Base-by-base conservation (phyloP, 2,329 filamentous ascomycete genomes). In the Trichoderma sp. region DNA sequence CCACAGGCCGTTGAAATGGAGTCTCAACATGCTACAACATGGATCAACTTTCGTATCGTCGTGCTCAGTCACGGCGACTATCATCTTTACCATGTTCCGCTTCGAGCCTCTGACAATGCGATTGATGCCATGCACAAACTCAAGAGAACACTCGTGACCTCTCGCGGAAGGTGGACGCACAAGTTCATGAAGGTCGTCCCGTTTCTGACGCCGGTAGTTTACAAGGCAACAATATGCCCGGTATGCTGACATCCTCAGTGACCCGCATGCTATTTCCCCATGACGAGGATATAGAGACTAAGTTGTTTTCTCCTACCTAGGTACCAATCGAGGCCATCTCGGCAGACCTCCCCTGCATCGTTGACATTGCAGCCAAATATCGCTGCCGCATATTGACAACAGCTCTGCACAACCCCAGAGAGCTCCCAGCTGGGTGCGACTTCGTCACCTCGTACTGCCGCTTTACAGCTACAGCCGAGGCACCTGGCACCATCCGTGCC, bases 331-430 rank as follows among this genome's bases (percentile, higher is more conserved):
- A 55, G 7, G 52, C 2, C 12, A 55, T 55, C 6, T 43, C 52
- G 10, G 19, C 15, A 21, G 19, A 55, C 1, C 4, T 55, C 1
- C 52, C 52, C 7, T 55, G 52, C 34, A 26, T 12, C 19, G 52
- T 55, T n/a, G 52, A 55, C 21, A 55, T 55, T 43, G 52, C 19
- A 43, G 34, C 52, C 30, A n/a, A 43, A n/a, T 26, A 43, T 26
- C 52, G 34, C 52, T 43, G 52, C 6, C 34, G 26, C 19, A 1
- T 55, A 43, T 34, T 55, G n/a, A 55, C 52, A 43, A 55, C 10
- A 2, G 52, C 52, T 24, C 43, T 55, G 52, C 3, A 26, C 2
- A 55, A 55, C 2, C 34, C 52, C 21, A 43, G 3, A 55, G 52
- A 55, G 12, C 30, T 55, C 19, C 52, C 34, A 5, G 24, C 14